phyloP scores from a whole-genome alignment of 257 asterid species.

The Scutellaria barbata region DNA sequence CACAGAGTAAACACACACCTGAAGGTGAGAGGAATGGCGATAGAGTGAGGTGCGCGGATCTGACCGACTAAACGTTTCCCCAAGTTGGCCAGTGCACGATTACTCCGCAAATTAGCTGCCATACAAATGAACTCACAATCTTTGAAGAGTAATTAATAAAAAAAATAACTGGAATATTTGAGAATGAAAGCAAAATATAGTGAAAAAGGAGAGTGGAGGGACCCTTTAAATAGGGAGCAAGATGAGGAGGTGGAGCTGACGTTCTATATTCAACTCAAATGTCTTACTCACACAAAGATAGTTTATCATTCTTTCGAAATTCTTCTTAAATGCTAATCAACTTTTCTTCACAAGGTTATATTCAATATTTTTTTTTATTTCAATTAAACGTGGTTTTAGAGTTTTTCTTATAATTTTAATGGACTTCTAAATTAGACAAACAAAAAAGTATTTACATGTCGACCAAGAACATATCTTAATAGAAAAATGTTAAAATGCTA shows the following conservation, averaged over 20 bases:
- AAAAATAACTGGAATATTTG: not conserved
- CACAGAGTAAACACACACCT: slow-evolving; percentile 21
- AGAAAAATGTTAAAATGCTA: too few species aligned
- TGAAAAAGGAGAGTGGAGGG: slow-evolving; percentile 19
- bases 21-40: slow-evolving; percentile 22
- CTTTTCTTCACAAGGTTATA: too few species aligned
- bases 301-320: too few species aligned
- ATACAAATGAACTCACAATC: slow-evolving; percentile 41
- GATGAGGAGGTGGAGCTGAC: not conserved
- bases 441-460: too few species aligned
- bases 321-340: too few species aligned
- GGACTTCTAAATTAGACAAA: too few species aligned
- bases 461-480: too few species aligned
- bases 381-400: too few species aligned
- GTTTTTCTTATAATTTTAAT: too few species aligned
- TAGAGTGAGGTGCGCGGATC: slow-evolving; percentile 46
- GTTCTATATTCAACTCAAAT: too few species aligned
- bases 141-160: slow-evolving; percentile 5
- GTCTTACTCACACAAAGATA: too few species aligned
- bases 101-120: slow-evolving; percentile 61
- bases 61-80: slow-evolving; percentile 54
- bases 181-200: slow-evolving; percentile 9
- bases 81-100: slow-evolving; percentile 52
- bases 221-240: slow-evolving; percentile 24
- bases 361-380: too few species aligned